Percentiles rank a stretch among this genome's conserved stretches.
Evolutionary conservation across 805 yeast species (phyloP).

Genomic region (Cyberlindnera maclurae): DNA sequence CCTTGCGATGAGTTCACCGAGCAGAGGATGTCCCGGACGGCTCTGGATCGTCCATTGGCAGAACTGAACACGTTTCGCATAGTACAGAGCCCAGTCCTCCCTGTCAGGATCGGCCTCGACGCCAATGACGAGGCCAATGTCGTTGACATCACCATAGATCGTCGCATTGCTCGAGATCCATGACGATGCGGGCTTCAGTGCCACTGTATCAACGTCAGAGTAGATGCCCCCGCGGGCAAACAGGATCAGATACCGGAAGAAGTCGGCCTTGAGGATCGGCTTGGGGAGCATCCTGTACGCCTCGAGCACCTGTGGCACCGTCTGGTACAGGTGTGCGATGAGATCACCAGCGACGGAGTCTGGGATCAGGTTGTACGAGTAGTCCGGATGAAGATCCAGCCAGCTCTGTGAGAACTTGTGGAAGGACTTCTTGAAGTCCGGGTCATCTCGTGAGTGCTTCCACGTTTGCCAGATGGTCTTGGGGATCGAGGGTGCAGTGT

Average conservation of each 20-base stretch:
- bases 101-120: conserved; percentile 97
- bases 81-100: conserved; percentile 90
- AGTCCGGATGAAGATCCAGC: conserved; percentile 54
- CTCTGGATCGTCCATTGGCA: conserved; percentile 96
- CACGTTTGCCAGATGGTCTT: conserved; percentile 91
- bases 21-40: conserved; percentile 85
- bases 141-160: conserved; percentile 13
- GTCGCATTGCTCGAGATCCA: conserved; percentile 59
- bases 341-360: conserved; percentile 60
- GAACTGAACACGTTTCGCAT: conserved; percentile 86
- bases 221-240: conserved; percentile 92
- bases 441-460: conserved; percentile 61
- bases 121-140: conserved; percentile 79
- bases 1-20: conserved; percentile 70
- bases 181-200: conserved; percentile 58
- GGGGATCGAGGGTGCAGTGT: conserved; percentile 62
- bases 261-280: conserved; percentile 83
- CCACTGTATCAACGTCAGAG: conserved; percentile 81
- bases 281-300: conserved; percentile 78
- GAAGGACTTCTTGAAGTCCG: conserved; percentile 48
- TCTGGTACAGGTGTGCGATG: conserved; percentile 32
- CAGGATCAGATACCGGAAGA: conserved; percentile 80
- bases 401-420: conserved; percentile 50
- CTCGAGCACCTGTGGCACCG: conserved; percentile 63
- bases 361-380: conserved; percentile 63